Percentiles rank a stretch among this genome's conserved stretches.
Conservation (phyloP, 2,329 filamentous ascomycete genomes). For the Ploettnerulaceae sp. region DNA sequence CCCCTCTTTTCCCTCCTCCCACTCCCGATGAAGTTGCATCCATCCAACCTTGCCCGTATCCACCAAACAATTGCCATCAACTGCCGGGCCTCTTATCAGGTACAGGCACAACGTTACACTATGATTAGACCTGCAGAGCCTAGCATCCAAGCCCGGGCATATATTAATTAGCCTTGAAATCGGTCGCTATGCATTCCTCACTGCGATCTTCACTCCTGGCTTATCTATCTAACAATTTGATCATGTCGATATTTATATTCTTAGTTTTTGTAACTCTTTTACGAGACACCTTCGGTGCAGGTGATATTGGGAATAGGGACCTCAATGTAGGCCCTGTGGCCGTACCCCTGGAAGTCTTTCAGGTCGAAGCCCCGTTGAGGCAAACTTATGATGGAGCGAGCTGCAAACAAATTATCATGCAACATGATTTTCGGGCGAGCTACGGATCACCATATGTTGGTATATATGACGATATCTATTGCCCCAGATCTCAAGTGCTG, state of each 20-base stretch:
- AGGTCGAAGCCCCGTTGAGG: conserved; percentile 24
- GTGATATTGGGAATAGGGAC: not conserved
- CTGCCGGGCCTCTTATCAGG: conserved; percentile 1
- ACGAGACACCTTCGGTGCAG: not conserved
- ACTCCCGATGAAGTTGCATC: too few species aligned
- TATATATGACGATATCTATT: conserved; percentile 38
- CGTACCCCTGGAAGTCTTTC: conserved; percentile 17
- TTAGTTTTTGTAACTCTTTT: not conserved
- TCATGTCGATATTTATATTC: conserved; percentile 5
- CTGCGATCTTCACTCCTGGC: not conserved
- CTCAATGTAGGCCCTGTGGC: not conserved
- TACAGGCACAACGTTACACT: conserved; percentile 12
- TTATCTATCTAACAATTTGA: not conserved
- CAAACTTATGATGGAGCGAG: conserved; percentile 17
- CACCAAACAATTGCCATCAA: not conserved
- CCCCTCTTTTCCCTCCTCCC: too few species aligned
- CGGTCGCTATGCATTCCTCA: conserved; percentile 3
- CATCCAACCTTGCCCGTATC: not conserved
- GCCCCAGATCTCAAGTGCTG: not conserved
- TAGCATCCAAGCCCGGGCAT: conserved; percentile 3
- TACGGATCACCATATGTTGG: conserved; percentile 67
- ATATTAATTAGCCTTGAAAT: conserved; percentile 3
- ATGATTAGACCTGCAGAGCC: conserved; percentile 10
- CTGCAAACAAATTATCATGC: conserved; percentile 22
- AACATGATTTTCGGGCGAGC: conserved; percentile 59